A percentile compares a stretch with the other conserved stretches of the same genome.
phyloP scores from a whole-genome alignment of 108 stramenopile genomes.

The Conticribra guillardii region DNA sequence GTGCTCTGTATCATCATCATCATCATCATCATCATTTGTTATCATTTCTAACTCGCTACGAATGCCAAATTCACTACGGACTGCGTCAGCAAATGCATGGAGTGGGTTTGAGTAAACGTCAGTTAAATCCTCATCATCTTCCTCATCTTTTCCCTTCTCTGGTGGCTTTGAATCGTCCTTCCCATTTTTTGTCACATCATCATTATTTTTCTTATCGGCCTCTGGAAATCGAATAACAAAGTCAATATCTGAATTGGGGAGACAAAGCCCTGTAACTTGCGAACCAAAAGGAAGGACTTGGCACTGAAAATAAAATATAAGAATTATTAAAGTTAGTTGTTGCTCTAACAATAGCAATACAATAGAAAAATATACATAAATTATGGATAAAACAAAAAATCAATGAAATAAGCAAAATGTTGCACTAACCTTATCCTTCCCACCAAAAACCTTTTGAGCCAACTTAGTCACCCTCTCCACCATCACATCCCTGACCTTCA shows the following conservation, averaged over 20 bases:
- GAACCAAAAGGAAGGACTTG: constrained; percentile 92
- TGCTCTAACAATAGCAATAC: too few relatives aligned
- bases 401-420: not conserved
- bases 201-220: too few relatives aligned
- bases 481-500: constrained; percentile 56
- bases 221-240: constrained; percentile 61
- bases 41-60: constrained; percentile 26
- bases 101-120: constrained; percentile 40
- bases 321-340: too few relatives aligned
- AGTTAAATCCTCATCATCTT: constrained; percentile 8
- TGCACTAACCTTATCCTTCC: constrained; percentile 27
- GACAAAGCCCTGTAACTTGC: constrained; percentile 84
- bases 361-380: too few relatives aligned
- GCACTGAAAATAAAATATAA: too few relatives aligned
- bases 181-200: constrained; percentile 1
- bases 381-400: too few relatives aligned
- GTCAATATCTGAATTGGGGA: constrained; percentile 91
- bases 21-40: not conserved
- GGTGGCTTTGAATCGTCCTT: constrained; percentile 13
- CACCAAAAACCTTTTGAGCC: constrained; percentile 48
- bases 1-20: constrained; percentile 48
- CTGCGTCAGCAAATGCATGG: constrained; percentile 56
- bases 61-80: constrained; percentile 59
- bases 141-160: not conserved
- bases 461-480: constrained; percentile 58